Evolutionary conservation across 2,329 filamentous ascomycete genomes (phyloP).

Genomic region (Metarhizium brunneum): DNA sequence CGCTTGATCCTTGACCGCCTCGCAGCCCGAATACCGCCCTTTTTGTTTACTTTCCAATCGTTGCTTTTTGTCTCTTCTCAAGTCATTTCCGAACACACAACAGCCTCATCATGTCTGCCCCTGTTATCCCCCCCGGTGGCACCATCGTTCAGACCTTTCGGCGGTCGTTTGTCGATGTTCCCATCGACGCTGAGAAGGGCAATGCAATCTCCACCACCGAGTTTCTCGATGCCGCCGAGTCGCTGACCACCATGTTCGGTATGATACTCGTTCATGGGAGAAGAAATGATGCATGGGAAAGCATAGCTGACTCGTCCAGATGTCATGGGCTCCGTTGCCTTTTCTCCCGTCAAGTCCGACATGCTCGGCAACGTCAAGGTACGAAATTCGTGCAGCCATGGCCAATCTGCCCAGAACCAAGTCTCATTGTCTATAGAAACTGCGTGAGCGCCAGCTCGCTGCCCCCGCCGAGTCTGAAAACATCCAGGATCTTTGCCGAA

Average conservation of each 20-base stretch:
- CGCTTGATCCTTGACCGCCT: not conserved
- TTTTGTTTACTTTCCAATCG: not conserved
- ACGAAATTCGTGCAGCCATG: slow-evolving; percentile 10
- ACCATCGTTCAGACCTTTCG: slow-evolving; percentile 84
- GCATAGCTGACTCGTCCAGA: slow-evolving; percentile 29
- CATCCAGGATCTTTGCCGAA: slow-evolving; percentile 74
- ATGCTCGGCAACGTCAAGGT: slow-evolving; percentile 89
- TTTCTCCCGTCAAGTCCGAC: slow-evolving; percentile 84
- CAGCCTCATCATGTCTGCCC: slow-evolving; percentile 36
- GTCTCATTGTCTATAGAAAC: slow-evolving; percentile 54
- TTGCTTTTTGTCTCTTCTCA: not conserved
- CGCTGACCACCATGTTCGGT: slow-evolving; percentile 83
- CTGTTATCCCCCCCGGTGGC: slow-evolving; percentile 48
- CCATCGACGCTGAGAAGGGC: slow-evolving; percentile 61
- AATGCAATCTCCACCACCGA: slow-evolving; percentile 73
- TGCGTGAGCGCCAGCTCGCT: slow-evolving; percentile 71
- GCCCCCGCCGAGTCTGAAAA: slow-evolving; percentile 72
- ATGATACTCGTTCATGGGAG: slow-evolving; percentile 5
- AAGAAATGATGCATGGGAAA: not conserved
- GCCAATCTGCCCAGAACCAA: not conserved
- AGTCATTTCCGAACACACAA: too few species aligned
- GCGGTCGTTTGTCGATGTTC: slow-evolving; percentile 75
- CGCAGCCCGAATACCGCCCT: not conserved
- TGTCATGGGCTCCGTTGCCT: slow-evolving; percentile 61
- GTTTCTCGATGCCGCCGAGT: slow-evolving; percentile 87